phyloP scores from a whole-genome alignment of 441 rosid species.

The Corymbia calophylla region DNA sequence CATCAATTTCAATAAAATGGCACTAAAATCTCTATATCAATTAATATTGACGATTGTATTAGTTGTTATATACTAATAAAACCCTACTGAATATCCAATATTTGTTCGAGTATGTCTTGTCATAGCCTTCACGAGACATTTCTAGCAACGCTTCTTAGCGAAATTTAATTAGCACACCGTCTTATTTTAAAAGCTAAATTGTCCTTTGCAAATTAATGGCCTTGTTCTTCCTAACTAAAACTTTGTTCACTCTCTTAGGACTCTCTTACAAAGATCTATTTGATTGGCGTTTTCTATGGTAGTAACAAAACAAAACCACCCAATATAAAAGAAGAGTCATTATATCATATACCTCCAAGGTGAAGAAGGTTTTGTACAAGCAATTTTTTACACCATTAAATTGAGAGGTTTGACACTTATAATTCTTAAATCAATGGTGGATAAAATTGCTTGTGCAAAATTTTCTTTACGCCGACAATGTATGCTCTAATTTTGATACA shows the following conservation, averaged over 20 bases:
- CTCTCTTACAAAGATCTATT: background rate
- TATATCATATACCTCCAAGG: background rate
- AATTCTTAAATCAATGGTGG: no score
- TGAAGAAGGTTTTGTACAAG: background rate
- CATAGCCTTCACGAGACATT: background rate
- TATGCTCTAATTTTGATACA: no score
- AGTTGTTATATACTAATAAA: background rate
- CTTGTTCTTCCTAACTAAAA: background rate
- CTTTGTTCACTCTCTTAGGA: background rate
- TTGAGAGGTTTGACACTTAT: no score
- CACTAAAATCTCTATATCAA: no score
- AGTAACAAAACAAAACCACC: background rate
- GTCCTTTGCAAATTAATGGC: background rate
- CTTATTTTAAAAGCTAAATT: background rate
- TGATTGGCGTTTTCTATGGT: background rate
- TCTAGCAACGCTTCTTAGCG: background rate
- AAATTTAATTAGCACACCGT: background rate
- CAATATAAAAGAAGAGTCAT: background rate
- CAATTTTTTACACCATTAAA: no score
- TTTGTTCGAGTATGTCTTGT: background rate
- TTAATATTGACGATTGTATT: background rate
- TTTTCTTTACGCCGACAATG: no score
- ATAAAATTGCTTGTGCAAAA: no score
- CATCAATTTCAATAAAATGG: background rate
- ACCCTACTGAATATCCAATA: background rate